Base-by-base conservation (phyloP, 2,329 filamentous ascomycete genomes). In the Colletotrichum chrysophilum region DNA sequence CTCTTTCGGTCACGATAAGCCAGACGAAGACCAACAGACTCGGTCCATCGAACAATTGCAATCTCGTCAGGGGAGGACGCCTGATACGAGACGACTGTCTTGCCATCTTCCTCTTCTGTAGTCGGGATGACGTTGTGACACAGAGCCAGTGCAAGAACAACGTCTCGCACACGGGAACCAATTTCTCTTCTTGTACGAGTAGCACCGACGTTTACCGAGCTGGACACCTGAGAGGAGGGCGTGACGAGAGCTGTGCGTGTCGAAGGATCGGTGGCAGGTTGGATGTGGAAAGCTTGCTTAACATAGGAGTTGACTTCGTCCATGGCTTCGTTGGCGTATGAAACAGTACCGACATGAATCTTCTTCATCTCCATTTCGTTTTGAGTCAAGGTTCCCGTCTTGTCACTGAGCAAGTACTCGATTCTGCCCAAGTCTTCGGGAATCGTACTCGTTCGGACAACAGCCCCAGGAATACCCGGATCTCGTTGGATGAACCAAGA, bases 281-380 rank as follows among this genome's bases (percentile, higher is more conserved):
- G 87, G 55, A 88, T 82, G 14, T 93, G 89, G 80, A 98, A 98
- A 7, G 94, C 95, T 83, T 98, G 96, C 77, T 91, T 93, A 66
- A 99, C 91, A 82, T 98, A 98, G 0, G 94, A 91, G 14, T 92
- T 88, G 14, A 99, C 97, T 86, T 99, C 97, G 79, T 98, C 97
- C 97, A 99, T 99, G 12, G 97, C 96, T 82, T 99, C 97, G 79
- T 98, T 98, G 38, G 96, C 97, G 81, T 99, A 99, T 2, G 96
- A 98, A 2, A 98, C 97, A 12, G 97, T 99, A 12, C 97, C 97
- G 69, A 99, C 95, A 81, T 99, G 97, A 7, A 99, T 96, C 85
- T 99, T 99, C 83, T 97, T 98, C 90, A 99, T 94, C 82, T 98
- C 96, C 96, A 98, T 98, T 81, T 98, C 95, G 81, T 99, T 99